These are phyloP conservation scores for Lomentospora prolificans DNA, from an alignment of 2,329 filamentous ascomycete genomes.

Conservation along the genomic window DNA sequence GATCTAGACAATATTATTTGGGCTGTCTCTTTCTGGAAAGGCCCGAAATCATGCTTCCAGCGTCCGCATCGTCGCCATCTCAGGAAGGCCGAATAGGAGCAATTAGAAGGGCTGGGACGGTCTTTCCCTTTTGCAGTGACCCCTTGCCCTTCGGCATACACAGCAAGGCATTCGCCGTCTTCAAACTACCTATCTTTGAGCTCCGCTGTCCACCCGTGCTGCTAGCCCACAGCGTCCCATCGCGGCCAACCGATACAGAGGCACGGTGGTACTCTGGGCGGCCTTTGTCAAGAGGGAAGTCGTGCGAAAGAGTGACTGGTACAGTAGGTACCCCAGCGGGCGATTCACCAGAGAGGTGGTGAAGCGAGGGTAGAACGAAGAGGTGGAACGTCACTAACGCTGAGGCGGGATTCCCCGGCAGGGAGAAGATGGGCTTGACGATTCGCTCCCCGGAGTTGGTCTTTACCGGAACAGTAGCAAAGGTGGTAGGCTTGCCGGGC, in stretches of 20 bases:
- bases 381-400: conserved; percentile 89
- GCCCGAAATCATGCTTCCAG: no score
- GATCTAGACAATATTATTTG: no score
- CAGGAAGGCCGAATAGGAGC: conserved; percentile 9
- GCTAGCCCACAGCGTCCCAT: conserved; percentile 61
- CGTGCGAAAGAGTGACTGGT: conserved; percentile 60
- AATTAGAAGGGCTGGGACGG: conserved; percentile 74
- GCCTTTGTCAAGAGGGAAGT: conserved; percentile 63
- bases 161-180: conserved; percentile 77
- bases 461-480: conserved; percentile 73
- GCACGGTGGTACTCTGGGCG: conserved; percentile 88
- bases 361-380: conserved; percentile 81
- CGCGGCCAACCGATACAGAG: conserved; percentile 52
- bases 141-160: conserved; percentile 60
- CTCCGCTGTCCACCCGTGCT: conserved; percentile 90
- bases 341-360: conserved; percentile 61
- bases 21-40: no score
- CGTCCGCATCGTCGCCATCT: no score
- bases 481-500: conserved; percentile 94
- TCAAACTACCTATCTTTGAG: conserved; percentile 79
- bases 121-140: conserved; percentile 56
- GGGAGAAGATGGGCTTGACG: conserved; percentile 69
- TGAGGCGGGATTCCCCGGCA: conserved; percentile 90
- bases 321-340: conserved; percentile 63
- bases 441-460: conserved; percentile 47